These are phyloP conservation scores for Cotoneaster glaucophyllus DNA, from an alignment of 306 rosid species.

Conservation along the genomic window DNA sequence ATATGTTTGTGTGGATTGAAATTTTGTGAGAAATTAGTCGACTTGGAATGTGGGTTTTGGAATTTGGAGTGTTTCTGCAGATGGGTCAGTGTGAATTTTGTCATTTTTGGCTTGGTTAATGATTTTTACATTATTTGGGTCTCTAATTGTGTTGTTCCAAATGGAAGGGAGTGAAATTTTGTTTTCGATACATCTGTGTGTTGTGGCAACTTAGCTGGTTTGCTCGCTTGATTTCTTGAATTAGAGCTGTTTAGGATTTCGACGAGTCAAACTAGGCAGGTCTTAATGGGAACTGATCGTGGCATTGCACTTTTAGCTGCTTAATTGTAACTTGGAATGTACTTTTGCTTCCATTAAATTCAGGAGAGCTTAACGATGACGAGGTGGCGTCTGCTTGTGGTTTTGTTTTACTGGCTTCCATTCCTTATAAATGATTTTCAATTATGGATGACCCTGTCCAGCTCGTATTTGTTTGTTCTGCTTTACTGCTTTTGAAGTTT, in stretches of 20 bases:
- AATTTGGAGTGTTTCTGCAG: constrained; percentile 10
- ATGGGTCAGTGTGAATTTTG: constrained; percentile 21
- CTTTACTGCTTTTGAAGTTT: not conserved
- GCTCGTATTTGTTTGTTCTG: not conserved
- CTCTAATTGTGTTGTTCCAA: constrained; percentile 5
- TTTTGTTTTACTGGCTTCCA: constrained; percentile 17
- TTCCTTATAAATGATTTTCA: constrained; percentile 9
- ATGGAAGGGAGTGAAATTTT: constrained; percentile 1
- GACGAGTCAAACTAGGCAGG: constrained; percentile 37
- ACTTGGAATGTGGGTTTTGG: constrained; percentile 15
- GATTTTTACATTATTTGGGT: not conserved
- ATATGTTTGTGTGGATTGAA: constrained; percentile 17
- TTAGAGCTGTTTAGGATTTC: constrained; percentile 15
- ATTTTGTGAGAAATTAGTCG: constrained; percentile 17
- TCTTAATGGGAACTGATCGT: constrained; percentile 32
- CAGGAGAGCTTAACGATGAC: constrained; percentile 23
- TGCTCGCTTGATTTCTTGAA: constrained; percentile 7
- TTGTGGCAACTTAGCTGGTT: constrained; percentile 22
- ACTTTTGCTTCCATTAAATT: constrained; percentile 17
- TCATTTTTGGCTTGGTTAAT: not conserved
- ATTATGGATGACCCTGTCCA: constrained; percentile 3
- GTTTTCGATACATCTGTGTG: constrained; percentile 25
- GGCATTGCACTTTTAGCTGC: constrained; percentile 23
- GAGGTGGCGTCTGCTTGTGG: constrained; percentile 14
- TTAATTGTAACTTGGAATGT: constrained; percentile 13